Evolutionary conservation across 495 filamentous ascomycete species (phyloP).

Genomic region (Lichina pygmaea): DNA sequence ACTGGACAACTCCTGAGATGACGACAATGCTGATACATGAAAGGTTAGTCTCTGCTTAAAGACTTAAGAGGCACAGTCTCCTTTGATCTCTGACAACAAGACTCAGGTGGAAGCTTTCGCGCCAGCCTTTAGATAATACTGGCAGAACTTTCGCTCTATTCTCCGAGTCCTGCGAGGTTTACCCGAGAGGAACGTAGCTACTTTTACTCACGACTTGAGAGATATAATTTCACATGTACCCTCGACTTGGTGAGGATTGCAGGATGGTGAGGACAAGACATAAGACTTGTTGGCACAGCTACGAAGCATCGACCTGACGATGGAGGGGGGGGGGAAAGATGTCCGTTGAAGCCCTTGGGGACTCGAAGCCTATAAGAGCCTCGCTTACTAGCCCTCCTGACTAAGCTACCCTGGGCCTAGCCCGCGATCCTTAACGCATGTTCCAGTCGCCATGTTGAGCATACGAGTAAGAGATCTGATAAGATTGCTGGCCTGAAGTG

Average conservation of each 20-base stretch:
- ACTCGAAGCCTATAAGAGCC: too few relatives aligned
- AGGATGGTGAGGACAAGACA: slow-evolving; percentile 90
- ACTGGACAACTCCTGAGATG: slow-evolving; percentile 90
- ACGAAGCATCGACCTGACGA: too few relatives aligned
- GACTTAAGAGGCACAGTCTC: accelerated
- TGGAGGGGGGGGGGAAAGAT: too few relatives aligned
- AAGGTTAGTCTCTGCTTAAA: slow-evolving; percentile 22
- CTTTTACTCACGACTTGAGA: slow-evolving; percentile 51
- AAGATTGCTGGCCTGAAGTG: slow-evolving; percentile 72
- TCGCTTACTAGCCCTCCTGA: too few relatives aligned
- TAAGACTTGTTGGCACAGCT: too few relatives aligned
- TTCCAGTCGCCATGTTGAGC: slow-evolving; percentile 83
- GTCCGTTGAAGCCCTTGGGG: too few relatives aligned
- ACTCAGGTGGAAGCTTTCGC: slow-evolving; percentile 53
- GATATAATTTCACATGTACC: slow-evolving; percentile 56
- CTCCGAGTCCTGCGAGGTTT: slow-evolving; percentile 90
- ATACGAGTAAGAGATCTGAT: slow-evolving; percentile 85
- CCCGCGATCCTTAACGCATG: too few relatives aligned
- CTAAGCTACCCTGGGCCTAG: too few relatives aligned
- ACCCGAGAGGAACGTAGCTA: slow-evolving; percentile 81
- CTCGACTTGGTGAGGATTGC: slow-evolving; percentile 88
- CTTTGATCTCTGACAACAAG: not conserved
- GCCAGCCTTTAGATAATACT: slow-evolving; percentile 51
- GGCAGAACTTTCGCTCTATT: slow-evolving; percentile 80
- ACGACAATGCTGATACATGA: slow-evolving; percentile 94